Evolutionary conservation across 208 protist species (phyloP), one percentile per base, ranked within the genome.

Genomic region (Acanthamoeba healyi): DNA sequence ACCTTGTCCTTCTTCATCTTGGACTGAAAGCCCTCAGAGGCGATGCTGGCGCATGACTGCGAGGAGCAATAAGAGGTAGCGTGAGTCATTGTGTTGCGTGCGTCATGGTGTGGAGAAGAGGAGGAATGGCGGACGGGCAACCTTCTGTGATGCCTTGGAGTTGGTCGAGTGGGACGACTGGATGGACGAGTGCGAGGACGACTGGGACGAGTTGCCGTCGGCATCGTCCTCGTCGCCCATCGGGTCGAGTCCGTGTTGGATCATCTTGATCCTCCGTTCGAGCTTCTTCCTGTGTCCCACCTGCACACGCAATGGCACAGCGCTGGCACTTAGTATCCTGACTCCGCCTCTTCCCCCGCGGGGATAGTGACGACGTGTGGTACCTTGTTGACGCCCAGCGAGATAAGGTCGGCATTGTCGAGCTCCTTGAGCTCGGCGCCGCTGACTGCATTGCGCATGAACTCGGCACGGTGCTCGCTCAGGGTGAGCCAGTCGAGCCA

Each of bases 391-490:
- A 89, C 40, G 19, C 87, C 87, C 36, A 92, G 14, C 10, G 54
- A 70, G 40, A 77, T 34, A 36, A 92, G 77, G 87, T 92, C 87
- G 22, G 36, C 87, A 7, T 29, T 34, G 65, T 92, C 87, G 26
- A 92, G 65, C 61, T 92, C 87, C 63, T 67, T 70, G 17, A 92
- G 58, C 63, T 92, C 87, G 32, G 58, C 87, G 22, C 87, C 87
- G 34, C 34, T 54, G 40, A 92, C 87, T 26, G 87, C 87, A 32
- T 92, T 70, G 58, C 77, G 72, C 87, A 92, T 92, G 65, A 92
- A 92, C 87, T 92, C 87, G 34, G 82, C 82, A 7, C 82, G 26
- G 46, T 89, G 63, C 49, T 89, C 82, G 40, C 82, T 89, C 82
- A 89, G 24, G 82, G 14, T 22, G 36, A 89, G 82, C 82, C 82